A percentile compares a stretch with the other conserved stretches of the same genome.
phyloP scores from a whole-genome alignment of 2,329 filamentous ascomycete species.

The Nannizziopsis barbatae region DNA sequence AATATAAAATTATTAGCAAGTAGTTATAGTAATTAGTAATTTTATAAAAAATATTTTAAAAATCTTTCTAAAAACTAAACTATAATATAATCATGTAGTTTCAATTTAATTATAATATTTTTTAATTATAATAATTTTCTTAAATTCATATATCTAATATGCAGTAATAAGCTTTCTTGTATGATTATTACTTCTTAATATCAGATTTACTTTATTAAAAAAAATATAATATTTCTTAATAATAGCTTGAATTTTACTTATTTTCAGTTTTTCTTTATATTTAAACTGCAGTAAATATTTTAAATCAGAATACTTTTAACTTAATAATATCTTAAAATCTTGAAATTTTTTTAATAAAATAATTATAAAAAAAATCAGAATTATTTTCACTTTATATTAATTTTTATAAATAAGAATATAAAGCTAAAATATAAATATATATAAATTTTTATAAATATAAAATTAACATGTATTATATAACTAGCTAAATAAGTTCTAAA shows the following conservation, averaged over 20 bases:
- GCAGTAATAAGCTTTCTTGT: not conserved
- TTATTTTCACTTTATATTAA: constrained; percentile 1
- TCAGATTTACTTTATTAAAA: not conserved
- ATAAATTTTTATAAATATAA: constrained; percentile 10
- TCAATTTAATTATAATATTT: not conserved
- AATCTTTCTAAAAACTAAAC: not conserved
- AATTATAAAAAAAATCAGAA: constrained; percentile 11
- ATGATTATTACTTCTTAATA: not conserved
- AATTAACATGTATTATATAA: constrained; percentile 16
- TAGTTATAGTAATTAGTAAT: not conserved
- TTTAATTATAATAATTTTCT: not conserved
- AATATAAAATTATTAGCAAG: too few relatives aligned
- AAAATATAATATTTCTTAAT: not conserved
- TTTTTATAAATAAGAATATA: constrained; percentile 16
- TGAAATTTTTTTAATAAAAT: constrained; percentile 12
- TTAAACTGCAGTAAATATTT: not conserved
- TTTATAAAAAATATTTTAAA: not conserved
- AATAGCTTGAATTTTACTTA: not conserved
- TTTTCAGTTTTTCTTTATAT: not conserved
- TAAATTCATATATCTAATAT: not conserved
- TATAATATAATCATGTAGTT: not conserved
- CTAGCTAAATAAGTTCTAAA: constrained; percentile 13
- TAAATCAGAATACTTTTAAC: not conserved
- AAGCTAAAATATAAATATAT: constrained; percentile 16
- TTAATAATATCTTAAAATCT: constrained; percentile 6